These are phyloP conservation scores for Colletotrichum spaethianum DNA, from an alignment of 2,329 filamentous ascomycete genomes.

Conservation along the genomic window DNA sequence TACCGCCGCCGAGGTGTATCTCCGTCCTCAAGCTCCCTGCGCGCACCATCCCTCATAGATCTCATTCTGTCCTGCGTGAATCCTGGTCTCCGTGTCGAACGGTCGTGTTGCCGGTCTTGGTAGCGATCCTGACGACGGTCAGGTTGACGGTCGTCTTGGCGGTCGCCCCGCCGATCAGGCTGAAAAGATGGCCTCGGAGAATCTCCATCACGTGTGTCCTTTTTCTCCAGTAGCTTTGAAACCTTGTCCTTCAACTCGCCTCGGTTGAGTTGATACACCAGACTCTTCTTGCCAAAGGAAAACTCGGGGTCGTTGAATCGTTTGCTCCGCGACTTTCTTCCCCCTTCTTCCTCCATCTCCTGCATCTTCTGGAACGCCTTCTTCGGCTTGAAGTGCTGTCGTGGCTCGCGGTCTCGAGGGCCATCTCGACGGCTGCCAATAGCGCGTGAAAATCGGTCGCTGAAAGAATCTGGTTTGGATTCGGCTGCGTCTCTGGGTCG, in stretches of 20 bases:
- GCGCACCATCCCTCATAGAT: constrained; percentile 16
- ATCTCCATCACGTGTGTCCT: constrained; percentile 10
- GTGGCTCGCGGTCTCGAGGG: constrained; percentile 19
- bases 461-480: constrained; percentile 26
- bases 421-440: constrained; percentile 9
- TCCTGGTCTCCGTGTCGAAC: background rate
- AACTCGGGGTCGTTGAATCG: constrained; percentile 67
- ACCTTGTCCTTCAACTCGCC: constrained; percentile 55
- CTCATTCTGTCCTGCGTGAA: constrained; percentile 1
- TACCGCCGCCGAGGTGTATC: constrained; percentile 1
- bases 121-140: constrained; percentile 1
- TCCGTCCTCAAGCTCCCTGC: constrained; percentile 19
- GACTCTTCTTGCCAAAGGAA: constrained; percentile 67
- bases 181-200: background rate
- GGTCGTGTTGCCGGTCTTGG: background rate
- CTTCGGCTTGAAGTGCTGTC: constrained; percentile 61
- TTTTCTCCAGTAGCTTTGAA: constrained; percentile 36
- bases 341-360: constrained; percentile 49
- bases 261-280: constrained; percentile 68
- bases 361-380: constrained; percentile 65
- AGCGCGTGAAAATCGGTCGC: constrained; percentile 19
- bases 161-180: background rate
- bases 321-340: constrained; percentile 61
- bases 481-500: constrained; percentile 1
- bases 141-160: background rate